Evolutionary conservation across 495 filamentous ascomycete genomes (phyloP).

Genomic region (Diplogelasinospora grovesii): DNA sequence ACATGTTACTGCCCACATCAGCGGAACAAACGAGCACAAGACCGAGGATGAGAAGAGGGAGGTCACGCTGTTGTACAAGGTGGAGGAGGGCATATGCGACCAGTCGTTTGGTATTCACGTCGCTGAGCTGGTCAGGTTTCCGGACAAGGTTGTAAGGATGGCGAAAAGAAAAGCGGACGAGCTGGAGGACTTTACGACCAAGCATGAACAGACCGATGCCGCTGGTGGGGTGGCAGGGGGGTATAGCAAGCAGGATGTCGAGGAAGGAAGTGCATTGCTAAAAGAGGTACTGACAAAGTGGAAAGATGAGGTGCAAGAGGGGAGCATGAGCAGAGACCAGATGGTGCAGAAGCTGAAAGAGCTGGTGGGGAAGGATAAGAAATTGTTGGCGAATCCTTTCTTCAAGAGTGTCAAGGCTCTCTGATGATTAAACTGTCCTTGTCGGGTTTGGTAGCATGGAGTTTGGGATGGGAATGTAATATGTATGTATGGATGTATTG

Average conservation of each 20-base stretch:
- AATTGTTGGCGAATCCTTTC: slow-evolving; percentile 75
- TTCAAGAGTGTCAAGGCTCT: slow-evolving; percentile 82
- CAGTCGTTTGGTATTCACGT: slow-evolving; percentile 98
- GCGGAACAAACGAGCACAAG: slow-evolving; percentile 37
- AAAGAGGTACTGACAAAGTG: slow-evolving; percentile 81
- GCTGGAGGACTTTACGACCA: slow-evolving; percentile 87
- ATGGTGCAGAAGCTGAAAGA: slow-evolving; percentile 75
- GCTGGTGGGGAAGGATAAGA: slow-evolving; percentile 63
- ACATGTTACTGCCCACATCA: slow-evolving; percentile 93
- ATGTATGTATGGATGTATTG: no score
- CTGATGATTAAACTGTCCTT: no score
- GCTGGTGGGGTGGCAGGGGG: slow-evolving; percentile 38
- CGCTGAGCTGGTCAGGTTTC: slow-evolving; percentile 96
- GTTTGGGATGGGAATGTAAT: no score
- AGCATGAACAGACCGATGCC: slow-evolving; percentile 54
- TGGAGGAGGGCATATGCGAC: slow-evolving; percentile 90
- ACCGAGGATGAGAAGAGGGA: slow-evolving; percentile 59
- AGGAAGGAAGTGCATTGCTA: slow-evolving; percentile 79
- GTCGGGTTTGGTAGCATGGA: no score
- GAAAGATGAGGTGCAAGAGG: slow-evolving; percentile 71
- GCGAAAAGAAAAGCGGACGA: slow-evolving; percentile 97
- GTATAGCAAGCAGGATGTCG: slow-evolving; percentile 77
- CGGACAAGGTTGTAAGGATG: slow-evolving; percentile 96
- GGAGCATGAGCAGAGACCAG: slow-evolving; percentile 62
- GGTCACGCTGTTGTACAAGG: slow-evolving; percentile 94